Evolutionary conservation across 345 rosid genomes (phyloP).

Genomic region (Arabidopsis thaliana): TAIR10.1 NC_003074.8:9315501-9316000

Average conservation of each 20-base stretch:
- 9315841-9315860: neutral
- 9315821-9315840: conserved; percentile 3
- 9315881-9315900: conserved; percentile 23
- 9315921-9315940: neutral
- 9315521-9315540: conserved; percentile 5
- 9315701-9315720: conserved; percentile 39
- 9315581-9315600: neutral
- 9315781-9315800: conserved; percentile 27
- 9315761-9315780: conserved; percentile 18
- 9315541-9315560: neutral
- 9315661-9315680: conserved; percentile 27
- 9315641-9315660: conserved; percentile 33
- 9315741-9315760: neutral
- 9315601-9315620: neutral
- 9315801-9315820: conserved; percentile 29
- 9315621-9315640: conserved; percentile 10
- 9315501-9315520: neutral
- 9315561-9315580: neutral
- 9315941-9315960: no score
- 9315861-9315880: neutral
- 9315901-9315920: neutral
- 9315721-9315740: neutral
- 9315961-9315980: neutral
- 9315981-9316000: neutral
- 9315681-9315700: conserved; percentile 40